These are phyloP conservation scores for Ricinus communis DNA, from an alignment of 345 rosid species.

Conservation along the genomic window DNA sequence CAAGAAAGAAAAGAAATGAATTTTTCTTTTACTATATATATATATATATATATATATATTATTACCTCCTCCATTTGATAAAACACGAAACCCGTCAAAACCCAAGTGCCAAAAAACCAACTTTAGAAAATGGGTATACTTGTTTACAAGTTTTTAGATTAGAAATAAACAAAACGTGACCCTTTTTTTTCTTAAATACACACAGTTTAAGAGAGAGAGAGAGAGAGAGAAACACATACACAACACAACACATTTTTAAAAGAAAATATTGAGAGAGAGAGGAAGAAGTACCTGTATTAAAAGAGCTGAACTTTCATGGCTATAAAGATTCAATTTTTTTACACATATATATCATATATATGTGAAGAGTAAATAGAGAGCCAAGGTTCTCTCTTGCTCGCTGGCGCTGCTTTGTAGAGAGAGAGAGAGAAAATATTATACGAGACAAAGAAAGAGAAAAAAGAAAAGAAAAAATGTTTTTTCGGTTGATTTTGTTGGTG, in stretches of 20 bases:
- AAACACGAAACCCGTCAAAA: constrained; percentile 29
- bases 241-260: background rate
- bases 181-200: background rate
- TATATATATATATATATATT: no score
- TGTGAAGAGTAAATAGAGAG: background rate
- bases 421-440: background rate
- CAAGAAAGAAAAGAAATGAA: background rate
- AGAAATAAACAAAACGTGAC: constrained; percentile 38
- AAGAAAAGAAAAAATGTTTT: no score
- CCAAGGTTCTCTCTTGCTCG: background rate
- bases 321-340: constrained; percentile 6
- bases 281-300: constrained; percentile 25
- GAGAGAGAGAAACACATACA: background rate
- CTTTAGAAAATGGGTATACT: constrained; percentile 32
- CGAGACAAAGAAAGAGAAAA: background rate
- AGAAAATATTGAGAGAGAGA: background rate
- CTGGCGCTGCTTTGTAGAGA: constrained; percentile 11
- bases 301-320: constrained; percentile 37
- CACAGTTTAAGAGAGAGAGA: constrained; percentile 9
- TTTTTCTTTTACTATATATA: constrained; percentile 9
- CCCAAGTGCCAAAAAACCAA: constrained; percentile 19
- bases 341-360: background rate
- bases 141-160: constrained; percentile 27
- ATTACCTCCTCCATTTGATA: background rate
- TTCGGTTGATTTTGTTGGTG: background rate